phyloP scores from a whole-genome alignment of 129 eudicot species.

The Lactuca sativa region DNA sequence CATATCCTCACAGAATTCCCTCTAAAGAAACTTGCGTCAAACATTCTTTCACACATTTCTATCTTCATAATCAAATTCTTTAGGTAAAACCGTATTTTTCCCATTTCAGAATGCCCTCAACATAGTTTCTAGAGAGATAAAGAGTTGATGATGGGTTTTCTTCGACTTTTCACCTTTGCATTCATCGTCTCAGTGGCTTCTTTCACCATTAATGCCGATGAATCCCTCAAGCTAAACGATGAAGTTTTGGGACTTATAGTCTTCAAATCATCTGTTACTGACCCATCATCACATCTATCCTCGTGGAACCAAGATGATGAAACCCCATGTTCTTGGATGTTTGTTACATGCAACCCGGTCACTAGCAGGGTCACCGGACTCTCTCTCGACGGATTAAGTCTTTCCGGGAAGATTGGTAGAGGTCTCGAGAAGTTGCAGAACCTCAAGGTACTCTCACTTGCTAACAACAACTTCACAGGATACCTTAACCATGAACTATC shows the following conservation, averaged over 20 bases:
- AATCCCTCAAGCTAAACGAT: conserved; percentile 52
- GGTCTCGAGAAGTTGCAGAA: conserved; percentile 69
- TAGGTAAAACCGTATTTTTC: conserved; percentile 1
- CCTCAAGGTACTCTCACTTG: conserved; percentile 61
- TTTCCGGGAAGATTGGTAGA: conserved; percentile 81
- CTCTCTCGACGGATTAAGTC: conserved; percentile 52
- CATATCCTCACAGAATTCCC: conserved; percentile 24
- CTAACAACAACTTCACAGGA: conserved; percentile 74
- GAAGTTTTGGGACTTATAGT: conserved; percentile 89
- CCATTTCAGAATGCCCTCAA: conserved; percentile 13
- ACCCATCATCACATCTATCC: conserved; percentile 49
- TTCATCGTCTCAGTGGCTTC: conserved; percentile 24
- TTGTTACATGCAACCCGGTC: conserved; percentile 59
- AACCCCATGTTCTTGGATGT: conserved; percentile 80
- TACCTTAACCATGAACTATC: conserved; percentile 43
- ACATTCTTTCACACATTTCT: conserved; percentile 26
- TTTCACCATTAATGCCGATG: conserved; percentile 26
- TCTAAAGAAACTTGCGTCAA: conserved; percentile 13
- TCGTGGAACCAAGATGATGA: conserved; percentile 89
- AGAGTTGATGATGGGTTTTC: conserved; percentile 17
- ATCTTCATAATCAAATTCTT: conserved; percentile 21
- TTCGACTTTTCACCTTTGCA: conserved; percentile 28
- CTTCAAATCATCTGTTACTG: conserved; percentile 64
- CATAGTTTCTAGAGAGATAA: not conserved
- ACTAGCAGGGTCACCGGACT: conserved; percentile 50